These are phyloP conservation scores for Phlebopus sp. DNA, from an alignment of 1,284 basidiomycete genomes.

Conservation along the genomic window DNA sequence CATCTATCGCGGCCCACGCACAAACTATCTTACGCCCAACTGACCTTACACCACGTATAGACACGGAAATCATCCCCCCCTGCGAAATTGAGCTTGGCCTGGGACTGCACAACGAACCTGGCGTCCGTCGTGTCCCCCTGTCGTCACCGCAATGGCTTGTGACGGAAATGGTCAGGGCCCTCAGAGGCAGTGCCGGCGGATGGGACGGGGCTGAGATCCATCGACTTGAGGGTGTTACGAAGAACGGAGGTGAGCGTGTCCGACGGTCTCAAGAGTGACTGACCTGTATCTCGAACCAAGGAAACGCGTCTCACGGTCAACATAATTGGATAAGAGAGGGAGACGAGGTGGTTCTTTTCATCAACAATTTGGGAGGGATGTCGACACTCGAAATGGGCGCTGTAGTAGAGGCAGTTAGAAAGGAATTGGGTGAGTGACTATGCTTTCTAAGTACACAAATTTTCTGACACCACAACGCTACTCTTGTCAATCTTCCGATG, in stretches of 20 bases:
- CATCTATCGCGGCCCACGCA: no score
- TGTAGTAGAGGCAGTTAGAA: conserved; percentile 40
- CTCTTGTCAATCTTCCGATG: not conserved
- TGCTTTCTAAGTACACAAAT: no score
- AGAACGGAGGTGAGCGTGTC: not conserved
- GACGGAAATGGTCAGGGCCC: conserved; percentile 39
- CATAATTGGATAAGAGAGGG: conserved; percentile 13
- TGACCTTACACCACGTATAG: no score
- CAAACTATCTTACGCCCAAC: no score
- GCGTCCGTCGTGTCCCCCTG: conserved; percentile 40
- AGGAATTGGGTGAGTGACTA: conserved; percentile 42
- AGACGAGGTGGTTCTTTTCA: conserved; percentile 42
- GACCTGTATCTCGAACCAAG: no score
- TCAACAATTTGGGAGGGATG: conserved; percentile 59
- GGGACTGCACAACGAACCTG: conserved; percentile 59
- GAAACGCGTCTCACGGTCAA: no score
- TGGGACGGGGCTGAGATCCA: conserved; percentile 14
- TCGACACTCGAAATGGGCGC: conserved; percentile 53
- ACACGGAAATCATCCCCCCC: conserved; percentile 10
- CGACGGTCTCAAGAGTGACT: no score
- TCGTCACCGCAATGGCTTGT: conserved; percentile 30
- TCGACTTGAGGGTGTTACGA: not conserved
- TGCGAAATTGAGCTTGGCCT: conserved; percentile 45
- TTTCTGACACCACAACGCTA: no score
- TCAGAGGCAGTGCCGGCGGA: conserved; percentile 20